Evolutionary conservation across 108 stramenopile species (phyloP), one percentile per base, ranked within the genome.

Genomic region (Stephanodiscus triporus): DNA sequence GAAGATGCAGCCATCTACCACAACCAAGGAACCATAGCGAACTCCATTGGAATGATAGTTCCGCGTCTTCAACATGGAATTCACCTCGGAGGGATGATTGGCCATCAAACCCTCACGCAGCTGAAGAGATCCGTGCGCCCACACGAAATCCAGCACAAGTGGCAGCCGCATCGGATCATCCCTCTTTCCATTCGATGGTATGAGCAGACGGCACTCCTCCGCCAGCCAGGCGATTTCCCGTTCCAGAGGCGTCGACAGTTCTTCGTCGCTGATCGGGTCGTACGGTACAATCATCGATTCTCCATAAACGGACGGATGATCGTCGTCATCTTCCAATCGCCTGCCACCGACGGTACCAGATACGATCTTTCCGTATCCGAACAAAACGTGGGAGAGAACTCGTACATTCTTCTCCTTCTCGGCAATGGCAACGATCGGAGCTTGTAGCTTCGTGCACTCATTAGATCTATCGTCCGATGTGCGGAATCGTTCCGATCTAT

Each of bases 191-290:
- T 19, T 7, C 48, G 48, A 49, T 16, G 48, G 19, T 6, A 49
- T n/a, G 48, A 49, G 16, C 16, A 49, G 16, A 7, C 3, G 16
- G 48, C 48, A 6, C 19, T 49, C 48, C 6, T 49, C 48, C 3
- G 19, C 48, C 48, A 49, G 19, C 48, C 48, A 49, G 19, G 48
- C 48, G 2, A 7, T 3, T 49, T 49, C 48, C 19, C 48, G 16
- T 49, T 49, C 48, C n/a, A 49, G 48, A 49, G 48, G 48, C 48
- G 48, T 49, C 19, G 48, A 49, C 2, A 19, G 48, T 49, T 49
- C 48, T n/a, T 49, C 19, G 6, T 49, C 48, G 48, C 48, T 49
- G 48, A 49, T 49, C n/a, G 48, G 48, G 48, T 49, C 19, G n/a
- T 49, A 19, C 19, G 48, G 48, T 2, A 49, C 32, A 34, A 2